These are phyloP conservation scores for Pyrenophora tritici-repentis DNA, from an alignment of 2,329 filamentous ascomycete genomes.

Conservation along the genomic window DNA sequence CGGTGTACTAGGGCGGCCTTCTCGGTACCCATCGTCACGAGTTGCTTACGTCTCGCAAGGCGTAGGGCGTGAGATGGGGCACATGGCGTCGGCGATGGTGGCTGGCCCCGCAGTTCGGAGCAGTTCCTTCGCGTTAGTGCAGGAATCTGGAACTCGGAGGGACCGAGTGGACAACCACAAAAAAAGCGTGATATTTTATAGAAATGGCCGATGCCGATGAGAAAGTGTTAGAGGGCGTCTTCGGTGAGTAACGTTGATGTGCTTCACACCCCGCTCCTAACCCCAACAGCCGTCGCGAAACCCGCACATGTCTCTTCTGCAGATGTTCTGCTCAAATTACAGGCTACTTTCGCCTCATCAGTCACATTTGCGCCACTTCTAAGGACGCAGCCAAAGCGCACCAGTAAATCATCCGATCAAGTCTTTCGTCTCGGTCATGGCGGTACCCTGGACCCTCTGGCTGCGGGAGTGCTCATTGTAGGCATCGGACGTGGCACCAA, in stretches of 20 bases:
- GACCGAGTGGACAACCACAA: not conserved
- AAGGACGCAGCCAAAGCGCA: constrained; percentile 23
- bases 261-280: not conserved
- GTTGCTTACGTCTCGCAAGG: constrained; percentile 1
- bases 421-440: constrained; percentile 40
- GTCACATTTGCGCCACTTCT: constrained; percentile 23
- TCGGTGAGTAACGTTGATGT: constrained; percentile 18
- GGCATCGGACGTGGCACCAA: constrained; percentile 41
- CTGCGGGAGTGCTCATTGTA: constrained; percentile 37
- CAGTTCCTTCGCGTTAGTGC: constrained; percentile 2
- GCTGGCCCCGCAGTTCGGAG: constrained; percentile 1
- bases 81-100: not conserved
- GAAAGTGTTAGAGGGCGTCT: constrained; percentile 28
- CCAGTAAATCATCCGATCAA: constrained; percentile 26
- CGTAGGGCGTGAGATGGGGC: constrained; percentile 10
- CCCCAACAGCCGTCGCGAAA: constrained; percentile 26
- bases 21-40: not conserved
- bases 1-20: not conserved
- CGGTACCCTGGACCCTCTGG: constrained; percentile 39
- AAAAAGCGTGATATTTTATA: not conserved
- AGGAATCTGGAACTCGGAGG: not conserved
- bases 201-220: constrained; percentile 4
- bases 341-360: constrained; percentile 25
- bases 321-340: constrained; percentile 30
- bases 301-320: constrained; percentile 30